Conservation (phyloP, 352 stramenopile genomes). For the Blastocystis sp. region DNA sequence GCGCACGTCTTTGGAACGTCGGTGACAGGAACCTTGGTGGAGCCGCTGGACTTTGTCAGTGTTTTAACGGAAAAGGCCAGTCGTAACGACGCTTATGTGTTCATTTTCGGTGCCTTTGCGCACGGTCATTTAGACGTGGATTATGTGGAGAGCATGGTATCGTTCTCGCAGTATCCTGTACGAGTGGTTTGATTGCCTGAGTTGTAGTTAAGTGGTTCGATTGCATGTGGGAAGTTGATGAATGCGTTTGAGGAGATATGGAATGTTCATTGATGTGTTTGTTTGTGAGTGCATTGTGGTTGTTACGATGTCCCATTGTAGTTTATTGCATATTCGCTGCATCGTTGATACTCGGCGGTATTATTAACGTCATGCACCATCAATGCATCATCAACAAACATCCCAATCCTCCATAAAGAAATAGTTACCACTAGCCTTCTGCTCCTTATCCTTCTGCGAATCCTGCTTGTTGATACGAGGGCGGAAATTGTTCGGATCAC, state of each 20-base stretch:
- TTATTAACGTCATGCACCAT: background rate
- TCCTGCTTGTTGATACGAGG: slow-evolving; percentile 85
- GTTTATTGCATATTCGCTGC: background rate
- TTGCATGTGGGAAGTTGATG: slow-evolving; percentile 44
- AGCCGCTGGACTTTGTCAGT: background rate
- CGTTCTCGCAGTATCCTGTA: slow-evolving; percentile 47
- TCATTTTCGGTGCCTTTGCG: slow-evolving; percentile 50
- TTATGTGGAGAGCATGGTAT: slow-evolving; percentile 33
- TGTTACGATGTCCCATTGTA: background rate
- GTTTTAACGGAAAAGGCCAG: background rate
- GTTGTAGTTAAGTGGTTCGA: slow-evolving; percentile 35
- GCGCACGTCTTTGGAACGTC: slow-evolving; percentile 59
- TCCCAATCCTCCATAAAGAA: slow-evolving; percentile 88
- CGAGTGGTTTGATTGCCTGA: background rate
- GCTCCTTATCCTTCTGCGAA: slow-evolving; percentile 90
- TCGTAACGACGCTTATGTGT: background rate
- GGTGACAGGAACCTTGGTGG: slow-evolving; percentile 13
- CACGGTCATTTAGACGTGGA: slow-evolving; percentile 34
- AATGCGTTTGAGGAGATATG: slow-evolving; percentile 48
- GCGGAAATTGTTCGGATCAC: slow-evolving; percentile 94
- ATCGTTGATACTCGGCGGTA: background rate
- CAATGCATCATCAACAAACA: background rate
- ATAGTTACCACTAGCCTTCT: slow-evolving; percentile 90
- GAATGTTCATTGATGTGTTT: slow-evolving; percentile 11
- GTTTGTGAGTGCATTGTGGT: background rate